These are phyloP conservation scores for Mucuna pruriens DNA, from an alignment of 306 rosid species.

Conservation along the genomic window DNA sequence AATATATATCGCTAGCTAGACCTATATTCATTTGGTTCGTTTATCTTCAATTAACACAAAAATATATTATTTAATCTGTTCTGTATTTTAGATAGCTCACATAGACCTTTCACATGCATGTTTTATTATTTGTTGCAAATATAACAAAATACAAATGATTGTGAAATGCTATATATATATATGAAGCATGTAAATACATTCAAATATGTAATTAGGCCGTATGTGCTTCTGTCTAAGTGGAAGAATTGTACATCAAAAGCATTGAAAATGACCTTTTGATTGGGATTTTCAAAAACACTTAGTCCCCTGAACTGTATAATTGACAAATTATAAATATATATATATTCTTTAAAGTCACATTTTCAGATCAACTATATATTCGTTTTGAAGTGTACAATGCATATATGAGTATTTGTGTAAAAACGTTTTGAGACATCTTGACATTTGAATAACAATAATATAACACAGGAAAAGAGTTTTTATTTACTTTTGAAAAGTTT, in stretches of 20 bases:
- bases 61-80: neutral
- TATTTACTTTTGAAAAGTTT: neutral
- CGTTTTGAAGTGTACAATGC: too few relatives aligned
- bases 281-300: neutral
- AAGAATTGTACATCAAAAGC: neutral
- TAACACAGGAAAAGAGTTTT: neutral
- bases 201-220: conserved; percentile 18
- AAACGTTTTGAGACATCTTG: neutral
- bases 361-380: too few relatives aligned
- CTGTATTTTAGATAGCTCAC: neutral
- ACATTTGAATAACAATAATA: neutral
- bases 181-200: conserved; percentile 1
- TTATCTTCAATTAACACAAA: neutral
- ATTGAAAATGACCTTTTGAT: conserved; percentile 25
- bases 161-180: neutral
- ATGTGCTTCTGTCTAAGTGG: neutral
- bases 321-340: neutral
- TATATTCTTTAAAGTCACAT: neutral
- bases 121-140: neutral
- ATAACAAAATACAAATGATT: neutral
- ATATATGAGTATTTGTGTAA: too few relatives aligned
- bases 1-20: neutral
- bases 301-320: neutral
- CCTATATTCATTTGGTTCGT: neutral
- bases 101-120: neutral